A percentile compares a stretch with the other conserved stretches of the same genome.
phyloP scores from a whole-genome alignment of 139 green algal species.

The Diplosphaera chodatii region DNA sequence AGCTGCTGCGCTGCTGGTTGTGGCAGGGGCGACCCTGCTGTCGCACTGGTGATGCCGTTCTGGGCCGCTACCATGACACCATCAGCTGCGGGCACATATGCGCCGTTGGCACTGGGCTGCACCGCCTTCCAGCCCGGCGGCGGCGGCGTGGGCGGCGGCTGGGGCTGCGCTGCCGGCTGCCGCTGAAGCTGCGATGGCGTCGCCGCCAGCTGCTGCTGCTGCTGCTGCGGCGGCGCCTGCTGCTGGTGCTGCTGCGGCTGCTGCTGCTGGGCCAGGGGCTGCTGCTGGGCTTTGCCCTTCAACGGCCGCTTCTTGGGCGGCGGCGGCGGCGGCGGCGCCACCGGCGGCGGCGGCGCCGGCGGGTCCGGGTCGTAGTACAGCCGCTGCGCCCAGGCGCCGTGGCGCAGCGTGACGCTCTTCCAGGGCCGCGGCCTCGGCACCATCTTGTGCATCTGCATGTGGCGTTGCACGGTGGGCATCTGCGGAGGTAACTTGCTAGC shows the following conservation, averaged over 20 bases:
- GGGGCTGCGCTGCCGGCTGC: no score
- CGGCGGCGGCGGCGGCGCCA: no score
- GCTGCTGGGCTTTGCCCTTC: neutral
- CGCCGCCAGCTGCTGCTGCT: conserved; percentile 11
- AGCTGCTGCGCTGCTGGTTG: no score
- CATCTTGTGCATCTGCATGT: conserved; percentile 79
- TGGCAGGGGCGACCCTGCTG: no score
- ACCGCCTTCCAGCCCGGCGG: neutral
- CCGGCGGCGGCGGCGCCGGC: neutral
- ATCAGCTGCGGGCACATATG: neutral
- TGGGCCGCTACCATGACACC: no score
- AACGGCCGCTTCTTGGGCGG: no score
- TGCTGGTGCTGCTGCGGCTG: conserved; percentile 4
- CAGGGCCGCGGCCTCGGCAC: conserved; percentile 41
- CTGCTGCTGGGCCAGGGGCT: conserved; percentile 11
- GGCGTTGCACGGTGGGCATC: no score
- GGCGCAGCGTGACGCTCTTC: conserved; percentile 54
- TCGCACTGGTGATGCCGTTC: no score
- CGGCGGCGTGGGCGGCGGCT: no score
- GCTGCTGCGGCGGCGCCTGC: conserved; percentile 11
- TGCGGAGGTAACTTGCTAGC: no score
- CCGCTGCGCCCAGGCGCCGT: conserved; percentile 53
- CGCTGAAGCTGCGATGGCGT: neutral
- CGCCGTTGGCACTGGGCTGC: neutral
- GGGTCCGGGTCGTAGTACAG: conserved; percentile 54